Evolutionary conservation across 192 early-diverging fungal species (phyloP), one percentile per base, ranked within the genome.

Genomic region (Gonapodya prolifera): DNA sequence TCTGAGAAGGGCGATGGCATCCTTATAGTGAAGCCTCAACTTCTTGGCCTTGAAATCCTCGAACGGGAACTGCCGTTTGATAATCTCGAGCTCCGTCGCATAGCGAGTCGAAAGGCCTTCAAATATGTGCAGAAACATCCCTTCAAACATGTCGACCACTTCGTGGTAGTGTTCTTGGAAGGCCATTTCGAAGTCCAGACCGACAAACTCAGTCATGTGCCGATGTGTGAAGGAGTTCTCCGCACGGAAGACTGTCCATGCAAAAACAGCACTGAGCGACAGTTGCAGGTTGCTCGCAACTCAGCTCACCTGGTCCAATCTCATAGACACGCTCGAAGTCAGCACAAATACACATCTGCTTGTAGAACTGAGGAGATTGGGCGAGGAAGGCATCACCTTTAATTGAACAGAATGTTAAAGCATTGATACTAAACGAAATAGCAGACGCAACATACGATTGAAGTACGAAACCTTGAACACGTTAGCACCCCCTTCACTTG

Each of bases 141-240:
- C 92, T 80, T 94, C 96, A 74, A 99, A 87, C 73, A 98, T 82
- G 78, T 99, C 91, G 76, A 99, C 84, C 34, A 94, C 95, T 87
- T 99, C 98, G 81, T 98, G 96, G 86, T 99, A 99, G 82, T 99
- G 96, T 86, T 99, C 98, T 75, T 98, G 91, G 83, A 98, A 96
- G 0, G 95, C 91, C 94, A 97, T 98, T 86, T 99, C 98, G 84
- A 99, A 80, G 94, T 99, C 98, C 77, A 99, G 93, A 34, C 95
- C 95, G 34, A 96, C 87, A 83, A 95, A 99, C 81, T 99, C 98
- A 76, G 98, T 99, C 94, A 99, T 93, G 81, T 99, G 98, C 30
- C 98, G 91, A 85, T 95, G 94, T n/a, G 96, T 96, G 79, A 93
- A 91, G 32, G 96, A 94, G 88, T 98, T 89, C 82, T 99, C 98